Percentiles rank a stretch among this genome's conserved stretches.
These are phyloP conservation scores for Lathyrus aphaca DNA, from an alignment of 306 rosid genomes.

Conservation along the genomic window DNA sequence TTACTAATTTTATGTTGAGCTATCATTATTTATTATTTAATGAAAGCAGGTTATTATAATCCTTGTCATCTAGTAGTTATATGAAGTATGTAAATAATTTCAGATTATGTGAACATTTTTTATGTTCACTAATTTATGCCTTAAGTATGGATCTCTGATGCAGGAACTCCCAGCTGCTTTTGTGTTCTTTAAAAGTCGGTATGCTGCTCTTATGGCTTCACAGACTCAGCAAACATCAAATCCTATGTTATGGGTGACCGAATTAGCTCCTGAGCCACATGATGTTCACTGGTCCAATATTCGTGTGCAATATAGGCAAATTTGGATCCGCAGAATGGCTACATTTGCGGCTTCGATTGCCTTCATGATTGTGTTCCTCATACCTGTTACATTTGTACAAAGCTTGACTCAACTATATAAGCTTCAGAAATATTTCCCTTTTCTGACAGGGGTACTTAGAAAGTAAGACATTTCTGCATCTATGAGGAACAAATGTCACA, in stretches of 20 bases:
- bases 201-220: slow-evolving; percentile 74
- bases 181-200: slow-evolving; percentile 95
- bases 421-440: slow-evolving; percentile 73
- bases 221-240: slow-evolving; percentile 76
- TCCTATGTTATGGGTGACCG: slow-evolving; percentile 97
- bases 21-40: slow-evolving; percentile 12
- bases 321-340: slow-evolving; percentile 92
- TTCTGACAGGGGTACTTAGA: slow-evolving; percentile 66
- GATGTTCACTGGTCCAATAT: slow-evolving; percentile 96
- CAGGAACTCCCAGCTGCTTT: slow-evolving; percentile 94
- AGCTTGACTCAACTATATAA: slow-evolving; percentile 81
- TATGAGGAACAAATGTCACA: slow-evolving; percentile 23
- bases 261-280: slow-evolving; percentile 83
- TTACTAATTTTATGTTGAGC: neutral
- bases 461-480: slow-evolving; percentile 53
- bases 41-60: slow-evolving; percentile 25
- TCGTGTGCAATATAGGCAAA: slow-evolving; percentile 80
- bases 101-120: slow-evolving; percentile 26
- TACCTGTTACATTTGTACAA: slow-evolving; percentile 88
- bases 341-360: slow-evolving; percentile 67
- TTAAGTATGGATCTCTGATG: slow-evolving; percentile 30
- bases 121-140: slow-evolving; percentile 32
- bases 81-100: slow-evolving; percentile 17
- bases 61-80: slow-evolving; percentile 25
- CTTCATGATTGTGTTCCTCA: slow-evolving; percentile 80